phyloP scores from a whole-genome alignment of 805 yeast genomes.

The Saccharomycopsis javanensis region DNA sequence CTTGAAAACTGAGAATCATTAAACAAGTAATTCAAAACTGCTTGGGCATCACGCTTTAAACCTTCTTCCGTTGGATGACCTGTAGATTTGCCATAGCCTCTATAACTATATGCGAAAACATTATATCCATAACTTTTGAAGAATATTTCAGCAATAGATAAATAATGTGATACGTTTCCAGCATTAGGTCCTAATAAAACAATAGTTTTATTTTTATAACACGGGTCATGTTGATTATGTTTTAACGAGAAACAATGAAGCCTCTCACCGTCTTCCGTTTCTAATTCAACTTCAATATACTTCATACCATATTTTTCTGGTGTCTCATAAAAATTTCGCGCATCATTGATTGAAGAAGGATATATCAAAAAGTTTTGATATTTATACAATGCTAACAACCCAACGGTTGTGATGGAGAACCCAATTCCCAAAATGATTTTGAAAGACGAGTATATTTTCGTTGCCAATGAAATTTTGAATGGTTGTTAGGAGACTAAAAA shows the following conservation, averaged over 20 bases:
- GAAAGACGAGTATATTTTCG: not conserved
- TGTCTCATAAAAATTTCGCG: constrained; percentile 58
- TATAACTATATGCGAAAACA: constrained; percentile 75
- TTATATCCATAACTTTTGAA: constrained; percentile 56
- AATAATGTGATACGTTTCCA: constrained; percentile 86
- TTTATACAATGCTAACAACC: constrained; percentile 42
- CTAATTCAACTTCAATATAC: constrained; percentile 49
- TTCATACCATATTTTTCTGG: constrained; percentile 64
- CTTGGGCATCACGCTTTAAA: constrained; percentile 70
- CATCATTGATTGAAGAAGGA: constrained; percentile 73
- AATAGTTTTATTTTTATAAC: constrained; percentile 54
- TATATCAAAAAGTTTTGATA: constrained; percentile 66
- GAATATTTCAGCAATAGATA: constrained; percentile 70
- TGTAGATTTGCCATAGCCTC: constrained; percentile 82
- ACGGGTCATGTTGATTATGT: constrained; percentile 33
- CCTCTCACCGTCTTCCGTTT: constrained; percentile 60
- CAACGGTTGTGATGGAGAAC: constrained; percentile 12
- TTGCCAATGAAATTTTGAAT: not conserved
- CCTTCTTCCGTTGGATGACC: constrained; percentile 75
- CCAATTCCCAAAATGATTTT: constrained; percentile 14
- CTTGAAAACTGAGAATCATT: constrained; percentile 42
- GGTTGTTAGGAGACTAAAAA: too few relatives aligned
- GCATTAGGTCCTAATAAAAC: constrained; percentile 85
- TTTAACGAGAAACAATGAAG: constrained; percentile 56
- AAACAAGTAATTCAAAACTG: constrained; percentile 51